These are phyloP conservation scores for Lablab purpureus DNA, from an alignment of 306 rosid species.

Conservation along the genomic window DNA sequence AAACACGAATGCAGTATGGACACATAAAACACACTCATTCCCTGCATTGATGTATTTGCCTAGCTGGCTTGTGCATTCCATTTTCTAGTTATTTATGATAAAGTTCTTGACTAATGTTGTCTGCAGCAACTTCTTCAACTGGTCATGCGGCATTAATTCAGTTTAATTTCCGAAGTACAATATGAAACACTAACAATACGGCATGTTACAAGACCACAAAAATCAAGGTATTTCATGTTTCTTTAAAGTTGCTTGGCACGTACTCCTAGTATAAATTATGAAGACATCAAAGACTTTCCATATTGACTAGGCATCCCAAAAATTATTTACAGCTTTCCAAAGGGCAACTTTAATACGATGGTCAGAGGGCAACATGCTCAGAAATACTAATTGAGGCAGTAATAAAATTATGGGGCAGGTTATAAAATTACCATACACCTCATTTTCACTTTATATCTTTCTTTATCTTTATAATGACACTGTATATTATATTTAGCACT, in stretches of 20 bases:
- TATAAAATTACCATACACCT: neutral
- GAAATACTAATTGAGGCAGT: neutral
- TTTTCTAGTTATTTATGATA: neutral
- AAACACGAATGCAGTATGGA: neutral
- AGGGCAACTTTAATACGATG: neutral
- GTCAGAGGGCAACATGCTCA: neutral
- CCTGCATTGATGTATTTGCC: neutral
- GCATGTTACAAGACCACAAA: conserved; percentile 33
- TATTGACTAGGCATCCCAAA: conserved; percentile 3
- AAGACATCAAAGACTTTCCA: conserved; percentile 15
- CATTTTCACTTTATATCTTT: too few relatives aligned
- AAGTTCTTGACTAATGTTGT: conserved; percentile 11
- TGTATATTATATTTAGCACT: too few relatives aligned
- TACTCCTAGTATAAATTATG: conserved; percentile 29
- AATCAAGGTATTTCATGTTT: conserved; percentile 25
- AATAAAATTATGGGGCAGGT: neutral
- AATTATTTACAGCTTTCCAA: neutral
- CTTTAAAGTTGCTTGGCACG: conserved; percentile 26
- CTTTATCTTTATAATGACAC: too few relatives aligned
- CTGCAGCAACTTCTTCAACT: neutral
- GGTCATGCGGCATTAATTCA: neutral
- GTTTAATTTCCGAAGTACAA: neutral
- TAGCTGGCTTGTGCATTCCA: conserved; percentile 3
- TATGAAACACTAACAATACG: conserved; percentile 16
- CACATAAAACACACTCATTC: neutral